Evolutionary conservation across 768 basidiomycete genomes (phyloP), one percentile per base, ranked within the genome.

Genomic region (Leucosporidium scottii): DNA sequence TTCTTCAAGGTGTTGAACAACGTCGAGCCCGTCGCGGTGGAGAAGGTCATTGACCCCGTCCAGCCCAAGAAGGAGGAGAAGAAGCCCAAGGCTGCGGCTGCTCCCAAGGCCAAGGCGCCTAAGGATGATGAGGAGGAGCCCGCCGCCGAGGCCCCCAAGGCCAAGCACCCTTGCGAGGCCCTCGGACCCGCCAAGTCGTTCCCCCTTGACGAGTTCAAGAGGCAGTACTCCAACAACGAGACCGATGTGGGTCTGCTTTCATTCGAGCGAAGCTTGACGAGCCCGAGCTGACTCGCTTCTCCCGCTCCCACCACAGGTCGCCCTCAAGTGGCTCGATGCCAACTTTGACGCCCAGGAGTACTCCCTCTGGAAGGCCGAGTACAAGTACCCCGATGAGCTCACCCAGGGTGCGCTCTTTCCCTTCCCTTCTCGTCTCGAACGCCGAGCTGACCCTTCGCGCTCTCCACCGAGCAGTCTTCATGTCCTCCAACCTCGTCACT

Each of bases 191-290:
- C 89, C 17, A 81, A 84, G 62, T 64, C 70, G 15, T 63, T 70
- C 62, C 67, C 62, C 39, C 48, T 71, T 2, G 70, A 71, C 61
- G 67, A 68, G 8, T 86, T 90, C 80, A 91, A 91, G 82, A 85
- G 92, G 65, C 88, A 89, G 54, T 99, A 98, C 83, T 96, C 93
- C 75, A 98, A 97, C 87, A 87, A 88, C 79, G 93, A 97, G n/a
- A 97, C 93, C 49, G 86, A 89, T 63, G 60, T 58, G 18, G 10
- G 36, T n/a, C 23, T 23, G 25, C 20, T 59, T 13, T 47, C 30
- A 1, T 7, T 4, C 21, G 18, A 9, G 1, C 5, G n/a, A 3
- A 13, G 4, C 4, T 8, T n/a, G 13, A 20, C 10, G 17, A 28
- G 28, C 48, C 20, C 36, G 20, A 12, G 31, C 8, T 47, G 25